Evolutionary conservation across 345 rosid species (phyloP), one percentile per base, ranked within the genome.

Genomic region (Reutealis trisperma): DNA sequence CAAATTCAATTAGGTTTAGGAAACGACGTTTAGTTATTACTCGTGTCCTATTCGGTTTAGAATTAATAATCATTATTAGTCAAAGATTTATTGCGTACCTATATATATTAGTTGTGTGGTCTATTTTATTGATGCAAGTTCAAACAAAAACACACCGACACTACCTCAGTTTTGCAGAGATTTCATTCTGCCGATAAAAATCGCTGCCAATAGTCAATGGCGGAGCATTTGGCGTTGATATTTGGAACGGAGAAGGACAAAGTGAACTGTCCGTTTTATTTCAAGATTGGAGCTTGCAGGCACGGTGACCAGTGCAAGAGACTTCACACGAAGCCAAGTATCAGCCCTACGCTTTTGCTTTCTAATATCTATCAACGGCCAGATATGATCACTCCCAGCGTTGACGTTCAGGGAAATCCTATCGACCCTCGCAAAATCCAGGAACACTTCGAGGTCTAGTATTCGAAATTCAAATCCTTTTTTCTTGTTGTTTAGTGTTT

Each of bases 301-400:
- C 93, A 90, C 58, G 93, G 93, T 7, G 94, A 92, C 70, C 89
- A 91, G 1, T 90, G 97, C 87, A 89, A 93, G 12, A 84, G 92
- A 25, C 90, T 92, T 76, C 91, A 89, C 84, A 91, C 92, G 62
- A 87, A 86, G 75, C 97, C 97, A 1, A 85, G 85, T 75, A 80
- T 87, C 60, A 86, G 94, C 83, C 92, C 95, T 21, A 88, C 97
- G 18, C 87, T 91, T 44, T 81, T 93, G 54, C 92, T 91, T 78
- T 91, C 92, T 61, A 89, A 91, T 81, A 91, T 89, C 92, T 93
- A 91, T 81, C 97, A 89, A 79, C 87, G 97, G 0, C 92, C 89
- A 24, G 94, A 93, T 70, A 86, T 89, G 90, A 85, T 91, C 72
- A 86, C 90, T 16, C 94, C 87, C 27, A 90, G 92, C 18, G 85